Conservation (phyloP, 1,139 yeast species). For the Saccharomyces hybrid region DNA sequence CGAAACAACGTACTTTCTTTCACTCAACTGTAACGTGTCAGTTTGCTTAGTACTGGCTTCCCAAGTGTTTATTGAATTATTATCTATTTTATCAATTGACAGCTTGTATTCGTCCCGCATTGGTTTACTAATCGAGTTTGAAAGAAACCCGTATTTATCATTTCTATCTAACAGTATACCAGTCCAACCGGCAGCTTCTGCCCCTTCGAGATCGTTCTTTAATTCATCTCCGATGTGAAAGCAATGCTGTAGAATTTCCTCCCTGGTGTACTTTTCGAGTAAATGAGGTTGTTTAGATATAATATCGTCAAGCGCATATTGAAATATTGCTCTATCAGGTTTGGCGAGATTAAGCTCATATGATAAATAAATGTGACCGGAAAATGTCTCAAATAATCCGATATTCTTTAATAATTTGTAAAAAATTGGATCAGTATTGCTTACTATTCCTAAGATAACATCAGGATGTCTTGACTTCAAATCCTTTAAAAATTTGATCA, state of each 20-base stretch:
- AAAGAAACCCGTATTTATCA: conserved; percentile 23
- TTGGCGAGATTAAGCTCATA: conserved; percentile 50
- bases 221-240: conserved; percentile 68
- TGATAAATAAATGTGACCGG: conserved; percentile 39
- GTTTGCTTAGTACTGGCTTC: conserved; percentile 14
- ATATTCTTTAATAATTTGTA: conserved; percentile 39
- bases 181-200: conserved; percentile 52
- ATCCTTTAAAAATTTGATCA: conserved; percentile 38
- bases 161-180: conserved; percentile 47
- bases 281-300: conserved; percentile 13
- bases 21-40: conserved; percentile 16
- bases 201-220: conserved; percentile 46
- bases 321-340: conserved; percentile 46
- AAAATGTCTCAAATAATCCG: conserved; percentile 36
- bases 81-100: conserved; percentile 24
- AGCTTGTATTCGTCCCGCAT: conserved; percentile 16
- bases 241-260: conserved; percentile 26
- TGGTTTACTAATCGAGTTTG: conserved; percentile 3
- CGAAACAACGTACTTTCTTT: conserved; percentile 18
- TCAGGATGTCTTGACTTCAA: conserved; percentile 32
- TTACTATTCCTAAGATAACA: conserved; percentile 40
- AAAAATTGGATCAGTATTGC: conserved; percentile 56
- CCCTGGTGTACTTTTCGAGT: conserved; percentile 7
- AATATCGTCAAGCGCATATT: conserved; percentile 33
- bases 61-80: conserved; percentile 17